phyloP scores from a whole-genome alignment of 257 asterid genomes.

The Nicotiana obtusifolia region DNA sequence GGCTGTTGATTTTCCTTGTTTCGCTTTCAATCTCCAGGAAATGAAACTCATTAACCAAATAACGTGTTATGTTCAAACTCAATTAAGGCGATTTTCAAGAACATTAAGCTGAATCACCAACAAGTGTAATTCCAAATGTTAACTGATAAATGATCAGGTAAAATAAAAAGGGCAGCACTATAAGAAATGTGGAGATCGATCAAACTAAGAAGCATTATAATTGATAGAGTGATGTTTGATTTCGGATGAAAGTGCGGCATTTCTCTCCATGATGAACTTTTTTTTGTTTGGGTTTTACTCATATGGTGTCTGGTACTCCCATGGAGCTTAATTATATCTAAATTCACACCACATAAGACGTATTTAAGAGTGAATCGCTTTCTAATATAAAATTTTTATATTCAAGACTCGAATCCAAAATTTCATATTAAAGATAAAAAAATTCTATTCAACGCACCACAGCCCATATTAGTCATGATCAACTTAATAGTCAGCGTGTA shows the following conservation, averaged over 20 bases:
- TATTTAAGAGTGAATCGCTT: too few relatives aligned
- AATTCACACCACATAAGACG: accelerated
- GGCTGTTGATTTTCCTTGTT: background rate
- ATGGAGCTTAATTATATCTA: accelerated
- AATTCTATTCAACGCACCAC: accelerated
- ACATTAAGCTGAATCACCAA: background rate
- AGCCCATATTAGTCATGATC: too few relatives aligned
- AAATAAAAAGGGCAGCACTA: background rate
- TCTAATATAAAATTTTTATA: too few relatives aligned
- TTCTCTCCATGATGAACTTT: background rate
- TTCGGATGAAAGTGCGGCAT: background rate
- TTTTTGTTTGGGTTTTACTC: too few relatives aligned
- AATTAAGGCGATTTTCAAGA: background rate
- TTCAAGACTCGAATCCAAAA: accelerated
- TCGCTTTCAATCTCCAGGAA: background rate
- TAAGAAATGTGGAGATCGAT: background rate
- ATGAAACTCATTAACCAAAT: background rate
- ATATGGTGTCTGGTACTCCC: accelerated
- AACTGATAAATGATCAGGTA: background rate
- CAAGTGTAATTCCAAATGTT: slow-evolving; percentile 2
- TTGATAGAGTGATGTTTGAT: background rate
- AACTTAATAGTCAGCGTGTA: background rate
- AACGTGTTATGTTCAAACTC: background rate
- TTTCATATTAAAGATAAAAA: accelerated
- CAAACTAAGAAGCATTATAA: background rate